Evolutionary conservation across 306 rosid species (phyloP).

Genomic region (Cucumis cinereus): DNA sequence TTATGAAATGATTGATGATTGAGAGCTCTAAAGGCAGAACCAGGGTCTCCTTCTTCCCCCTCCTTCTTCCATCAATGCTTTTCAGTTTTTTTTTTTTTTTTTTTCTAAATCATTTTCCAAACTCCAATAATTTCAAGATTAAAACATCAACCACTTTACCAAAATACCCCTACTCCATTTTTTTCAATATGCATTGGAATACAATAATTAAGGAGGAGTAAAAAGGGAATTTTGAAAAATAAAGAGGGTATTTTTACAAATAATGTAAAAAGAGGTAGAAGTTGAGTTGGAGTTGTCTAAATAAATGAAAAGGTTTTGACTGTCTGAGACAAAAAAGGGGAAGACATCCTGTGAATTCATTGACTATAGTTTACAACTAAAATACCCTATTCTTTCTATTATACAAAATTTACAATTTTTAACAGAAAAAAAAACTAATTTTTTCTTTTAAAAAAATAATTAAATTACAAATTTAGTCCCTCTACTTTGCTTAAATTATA

Average conservation of each 20-base stretch:
- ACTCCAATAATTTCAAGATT: not conserved
- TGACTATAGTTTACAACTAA: not conserved
- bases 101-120: not conserved
- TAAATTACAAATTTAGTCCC: not conserved
- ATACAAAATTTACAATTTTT: not conserved
- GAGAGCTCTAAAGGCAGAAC: not conserved
- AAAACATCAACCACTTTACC: not conserved
- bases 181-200: not conserved
- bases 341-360: not conserved
- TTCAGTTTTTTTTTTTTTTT: not conserved
- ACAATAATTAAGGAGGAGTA: not conserved
- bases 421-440: not conserved
- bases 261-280: not conserved
- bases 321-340: not conserved
- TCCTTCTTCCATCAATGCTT: not conserved
- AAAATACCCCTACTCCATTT: not conserved
- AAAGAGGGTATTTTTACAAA: not conserved
- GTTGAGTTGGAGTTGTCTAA: conserved; percentile 9
- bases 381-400: not conserved
- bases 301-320: conserved; percentile 3
- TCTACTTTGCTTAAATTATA: not conserved
- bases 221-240: not conserved
- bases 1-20: not conserved
- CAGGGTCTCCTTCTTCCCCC: not conserved
- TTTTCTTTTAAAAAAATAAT: too few species aligned